Percentiles rank a stretch among this genome's conserved stretches.
Conservation (phyloP, 2,329 filamentous ascomycete species). For the Cryphonectria parasitica region DNA sequence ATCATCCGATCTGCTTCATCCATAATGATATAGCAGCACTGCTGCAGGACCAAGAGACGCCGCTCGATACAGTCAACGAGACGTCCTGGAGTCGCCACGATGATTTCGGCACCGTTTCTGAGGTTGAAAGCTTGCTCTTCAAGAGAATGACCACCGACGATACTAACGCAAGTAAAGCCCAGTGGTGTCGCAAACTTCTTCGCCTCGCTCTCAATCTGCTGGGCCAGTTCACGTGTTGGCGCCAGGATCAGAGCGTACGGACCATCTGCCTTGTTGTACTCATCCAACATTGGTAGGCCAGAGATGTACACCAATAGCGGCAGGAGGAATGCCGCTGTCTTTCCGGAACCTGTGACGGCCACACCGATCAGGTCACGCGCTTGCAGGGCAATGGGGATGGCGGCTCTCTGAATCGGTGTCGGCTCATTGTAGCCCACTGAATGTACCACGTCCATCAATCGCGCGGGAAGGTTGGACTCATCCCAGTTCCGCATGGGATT, state of each 20-base stretch:
- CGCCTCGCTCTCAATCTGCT: constrained; percentile 95
- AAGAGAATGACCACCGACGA: constrained; percentile 95
- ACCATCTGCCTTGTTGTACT: constrained; percentile 88
- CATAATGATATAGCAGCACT: constrained; percentile 99
- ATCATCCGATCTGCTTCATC: constrained; percentile 99
- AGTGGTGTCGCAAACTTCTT: constrained; percentile 89
- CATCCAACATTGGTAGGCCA: constrained; percentile 81
- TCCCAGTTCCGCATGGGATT: constrained; percentile 96
- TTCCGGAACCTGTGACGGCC: constrained; percentile 96
- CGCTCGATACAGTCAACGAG: constrained; percentile 96
- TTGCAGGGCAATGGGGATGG: constrained; percentile 92
- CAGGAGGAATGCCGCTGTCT: constrained; percentile 93
- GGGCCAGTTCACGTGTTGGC: constrained; percentile 93
- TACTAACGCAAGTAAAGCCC: constrained; percentile 92
- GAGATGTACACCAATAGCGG: constrained; percentile 94
- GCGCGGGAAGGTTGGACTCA: constrained; percentile 79
- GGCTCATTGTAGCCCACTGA: constrained; percentile 90
- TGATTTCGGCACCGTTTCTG: constrained; percentile 91
- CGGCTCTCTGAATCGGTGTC: constrained; percentile 87
- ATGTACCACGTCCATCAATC: constrained; percentile 79
- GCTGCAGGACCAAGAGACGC: constrained; percentile 85
- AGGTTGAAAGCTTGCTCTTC: constrained; percentile 92
- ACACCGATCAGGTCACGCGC: constrained; percentile 97
- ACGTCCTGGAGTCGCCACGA: constrained; percentile 97
- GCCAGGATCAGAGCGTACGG: constrained; percentile 97